phyloP scores from a whole-genome alignment of 2,329 filamentous ascomycete species.

The Colletotrichum sublineola region DNA sequence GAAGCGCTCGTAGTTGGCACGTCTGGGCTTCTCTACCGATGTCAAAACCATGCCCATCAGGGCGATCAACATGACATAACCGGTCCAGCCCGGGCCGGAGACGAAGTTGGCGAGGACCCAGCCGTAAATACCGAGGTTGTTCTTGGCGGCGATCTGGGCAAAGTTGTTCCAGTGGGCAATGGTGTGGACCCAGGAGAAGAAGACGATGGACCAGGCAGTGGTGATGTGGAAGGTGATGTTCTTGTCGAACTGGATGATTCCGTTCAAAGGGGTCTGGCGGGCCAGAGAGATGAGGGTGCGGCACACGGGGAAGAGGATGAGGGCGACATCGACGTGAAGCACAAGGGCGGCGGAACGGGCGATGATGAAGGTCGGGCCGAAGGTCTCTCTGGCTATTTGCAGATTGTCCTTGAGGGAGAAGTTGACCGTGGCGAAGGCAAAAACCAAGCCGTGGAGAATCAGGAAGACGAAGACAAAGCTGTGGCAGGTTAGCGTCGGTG shows the following conservation, averaged over 20 bases:
- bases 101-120: slow-evolving; percentile 83
- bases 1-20: slow-evolving; percentile 89
- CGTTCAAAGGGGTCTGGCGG: slow-evolving; percentile 84
- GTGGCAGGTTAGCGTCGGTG: slow-evolving; percentile 38
- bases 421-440: slow-evolving; percentile 84
- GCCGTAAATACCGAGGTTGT: slow-evolving; percentile 82
- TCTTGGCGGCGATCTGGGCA: slow-evolving; percentile 79
- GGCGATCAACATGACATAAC: slow-evolving; percentile 85
- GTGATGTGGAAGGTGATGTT: slow-evolving; percentile 91
- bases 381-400: slow-evolving; percentile 73
- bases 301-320: slow-evolving; percentile 86
- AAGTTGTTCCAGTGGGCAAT: slow-evolving; percentile 92
- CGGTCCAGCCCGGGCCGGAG: slow-evolving; percentile 86
- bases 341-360: slow-evolving; percentile 81
- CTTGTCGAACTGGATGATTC: slow-evolving; percentile 90
- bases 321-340: slow-evolving; percentile 84
- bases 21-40: slow-evolving; percentile 81
- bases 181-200: slow-evolving; percentile 89
- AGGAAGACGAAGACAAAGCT: slow-evolving; percentile 85
- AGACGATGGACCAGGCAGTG: slow-evolving; percentile 88
- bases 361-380: slow-evolving; percentile 82
- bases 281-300: slow-evolving; percentile 85
- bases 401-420: slow-evolving; percentile 84
- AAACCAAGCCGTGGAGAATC: slow-evolving; percentile 80
- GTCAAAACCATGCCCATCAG: slow-evolving; percentile 85